Conservation (phyloP, 192 early-diverging fungal genomes). For the Coemansia sp. region DNA sequence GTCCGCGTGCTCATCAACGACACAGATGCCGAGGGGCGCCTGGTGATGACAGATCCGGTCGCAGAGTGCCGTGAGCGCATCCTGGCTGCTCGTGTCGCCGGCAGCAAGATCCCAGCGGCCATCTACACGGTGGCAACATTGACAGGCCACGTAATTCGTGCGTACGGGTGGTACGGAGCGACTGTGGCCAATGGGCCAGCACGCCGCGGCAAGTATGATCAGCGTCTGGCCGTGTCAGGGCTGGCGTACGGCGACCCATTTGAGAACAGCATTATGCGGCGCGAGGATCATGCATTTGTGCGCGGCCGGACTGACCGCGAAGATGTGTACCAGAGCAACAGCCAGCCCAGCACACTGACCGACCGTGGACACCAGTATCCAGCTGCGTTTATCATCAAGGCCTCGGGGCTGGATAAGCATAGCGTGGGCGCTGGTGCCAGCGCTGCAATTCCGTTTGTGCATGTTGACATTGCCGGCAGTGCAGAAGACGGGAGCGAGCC, state of each 20-base stretch:
- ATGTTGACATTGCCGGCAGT: constrained; percentile 81
- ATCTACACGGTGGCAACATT: constrained; percentile 84
- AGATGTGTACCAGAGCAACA: constrained; percentile 82
- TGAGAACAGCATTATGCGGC: constrained; percentile 75
- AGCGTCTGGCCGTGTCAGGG: constrained; percentile 63
- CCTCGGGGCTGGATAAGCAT: constrained; percentile 72
- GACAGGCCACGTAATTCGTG: constrained; percentile 79
- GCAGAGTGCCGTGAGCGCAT: constrained; percentile 71
- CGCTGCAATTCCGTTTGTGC: constrained; percentile 72
- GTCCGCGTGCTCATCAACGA: constrained; percentile 76
- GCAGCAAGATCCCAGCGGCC: constrained; percentile 48
- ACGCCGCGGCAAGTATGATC: constrained; percentile 57
- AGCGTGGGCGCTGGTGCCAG: constrained; percentile 58
- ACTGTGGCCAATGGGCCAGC: constrained; percentile 77
- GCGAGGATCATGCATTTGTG: constrained; percentile 71
- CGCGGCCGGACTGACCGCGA: constrained; percentile 64
- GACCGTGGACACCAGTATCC: constrained; percentile 84
- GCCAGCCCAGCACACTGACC: constrained; percentile 66
- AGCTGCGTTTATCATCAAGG: constrained; percentile 76
- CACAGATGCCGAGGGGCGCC: constrained; percentile 89
- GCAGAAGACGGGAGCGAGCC: constrained; percentile 63
- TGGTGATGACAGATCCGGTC: constrained; percentile 82
- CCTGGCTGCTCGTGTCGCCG: constrained; percentile 58
- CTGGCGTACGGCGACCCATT: constrained; percentile 75
- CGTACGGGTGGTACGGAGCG: constrained; percentile 73